Conservation (phyloP, 305 asterid species). For the Coffea humblotiana region DNA sequence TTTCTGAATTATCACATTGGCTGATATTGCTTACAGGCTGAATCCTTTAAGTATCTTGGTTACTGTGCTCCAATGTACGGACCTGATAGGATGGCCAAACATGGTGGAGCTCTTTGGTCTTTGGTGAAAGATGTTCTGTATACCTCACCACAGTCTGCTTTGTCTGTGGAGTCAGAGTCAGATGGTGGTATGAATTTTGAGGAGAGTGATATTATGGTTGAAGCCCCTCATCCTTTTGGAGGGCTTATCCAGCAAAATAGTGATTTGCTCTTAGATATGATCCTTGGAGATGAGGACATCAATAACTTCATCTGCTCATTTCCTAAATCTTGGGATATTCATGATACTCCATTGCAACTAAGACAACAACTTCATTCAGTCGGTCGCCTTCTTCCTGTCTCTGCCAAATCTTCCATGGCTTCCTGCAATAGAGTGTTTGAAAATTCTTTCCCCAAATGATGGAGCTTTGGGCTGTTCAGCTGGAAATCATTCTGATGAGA, state of each 20-base stretch:
- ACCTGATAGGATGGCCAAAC: constrained; percentile 62
- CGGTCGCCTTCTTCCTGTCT: constrained; percentile 61
- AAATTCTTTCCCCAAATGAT: constrained; percentile 60
- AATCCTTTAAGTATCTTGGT: constrained; percentile 77
- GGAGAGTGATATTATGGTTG: constrained; percentile 63
- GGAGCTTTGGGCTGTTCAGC: constrained; percentile 58
- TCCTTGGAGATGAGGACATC: constrained; percentile 70
- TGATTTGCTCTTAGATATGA: constrained; percentile 49
- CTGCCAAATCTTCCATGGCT: constrained; percentile 58
- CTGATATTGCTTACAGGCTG: constrained; percentile 57
- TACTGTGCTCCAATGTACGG: constrained; percentile 71
- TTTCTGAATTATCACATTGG: constrained; percentile 16
- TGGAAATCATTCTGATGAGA: constrained; percentile 38
- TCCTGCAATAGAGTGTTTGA: constrained; percentile 71
- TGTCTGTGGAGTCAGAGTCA: constrained; percentile 45
- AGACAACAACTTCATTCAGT: constrained; percentile 80
- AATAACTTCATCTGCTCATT: constrained; percentile 50
- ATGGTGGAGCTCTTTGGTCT: constrained; percentile 74
- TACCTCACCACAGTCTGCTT: constrained; percentile 56
- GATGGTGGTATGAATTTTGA: constrained; percentile 56
- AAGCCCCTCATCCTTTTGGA: constrained; percentile 69
- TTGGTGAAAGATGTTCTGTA: constrained; percentile 63
- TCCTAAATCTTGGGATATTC: constrained; percentile 41
- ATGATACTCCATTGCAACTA: constrained; percentile 46
- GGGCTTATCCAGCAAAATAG: constrained; percentile 45